Percentiles rank a stretch among this genome's conserved stretches.
Conservation (phyloP, 768 basidiomycete genomes). For the Boletus subparvulus region DNA sequence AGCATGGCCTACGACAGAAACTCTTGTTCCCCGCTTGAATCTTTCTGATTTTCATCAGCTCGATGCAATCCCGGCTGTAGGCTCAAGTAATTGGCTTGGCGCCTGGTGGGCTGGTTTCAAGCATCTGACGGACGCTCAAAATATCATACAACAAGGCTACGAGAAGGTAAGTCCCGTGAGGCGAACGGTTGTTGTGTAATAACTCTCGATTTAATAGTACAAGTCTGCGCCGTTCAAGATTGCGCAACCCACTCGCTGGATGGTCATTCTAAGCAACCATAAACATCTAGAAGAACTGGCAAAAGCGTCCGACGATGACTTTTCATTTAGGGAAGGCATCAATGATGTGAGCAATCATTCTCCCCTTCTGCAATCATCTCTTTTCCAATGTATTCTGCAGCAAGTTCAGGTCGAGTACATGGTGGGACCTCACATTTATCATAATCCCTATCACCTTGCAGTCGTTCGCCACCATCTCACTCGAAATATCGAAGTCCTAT, state of each 20-base stretch:
- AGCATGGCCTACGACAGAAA: background rate
- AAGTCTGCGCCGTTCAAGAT: constrained; percentile 33
- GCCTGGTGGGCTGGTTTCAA: constrained; percentile 15
- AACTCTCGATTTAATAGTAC: background rate
- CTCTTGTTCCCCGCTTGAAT: background rate
- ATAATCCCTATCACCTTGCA: constrained; percentile 28
- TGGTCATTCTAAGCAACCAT: constrained; percentile 35
- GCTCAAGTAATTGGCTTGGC: constrained; percentile 1
- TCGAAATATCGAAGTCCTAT: background rate
- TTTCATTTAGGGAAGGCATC: constrained; percentile 35
- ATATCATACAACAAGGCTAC: constrained; percentile 34
- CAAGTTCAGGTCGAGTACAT: constrained; percentile 38
- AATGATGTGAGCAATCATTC: constrained; percentile 32
- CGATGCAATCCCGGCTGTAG: background rate
- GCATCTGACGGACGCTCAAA: constrained; percentile 11
- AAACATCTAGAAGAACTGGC: constrained; percentile 10
- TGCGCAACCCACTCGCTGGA: constrained; percentile 34
- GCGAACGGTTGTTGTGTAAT: background rate
- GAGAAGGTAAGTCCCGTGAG: constrained; percentile 18
- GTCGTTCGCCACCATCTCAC: constrained; percentile 21
- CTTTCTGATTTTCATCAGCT: background rate
- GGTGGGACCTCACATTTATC: constrained; percentile 32
- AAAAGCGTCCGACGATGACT: constrained; percentile 23
- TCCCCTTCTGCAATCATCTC: background rate
- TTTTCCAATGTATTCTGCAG: constrained; percentile 23